Evolutionary conservation across 2,329 filamentous ascomycete genomes (phyloP), one percentile per base, ranked within the genome.

Genomic region (Phoma sp.): DNA sequence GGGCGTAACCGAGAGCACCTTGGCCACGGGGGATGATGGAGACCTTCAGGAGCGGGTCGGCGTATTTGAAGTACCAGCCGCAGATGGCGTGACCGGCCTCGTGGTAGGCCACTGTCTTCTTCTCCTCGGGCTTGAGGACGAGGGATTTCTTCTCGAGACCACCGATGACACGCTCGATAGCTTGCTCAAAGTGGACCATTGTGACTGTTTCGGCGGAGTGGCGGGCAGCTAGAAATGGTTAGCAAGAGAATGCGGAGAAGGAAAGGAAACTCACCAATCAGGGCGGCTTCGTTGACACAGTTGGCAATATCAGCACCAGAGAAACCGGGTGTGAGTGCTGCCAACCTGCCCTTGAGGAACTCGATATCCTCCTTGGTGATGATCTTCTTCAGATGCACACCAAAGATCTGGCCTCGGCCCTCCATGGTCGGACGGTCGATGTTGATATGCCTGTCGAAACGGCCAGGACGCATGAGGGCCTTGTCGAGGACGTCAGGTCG

Each of bases 11-110:
- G 14, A 99, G 83, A 21, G 93, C 92, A 29, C 92, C 95, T 75
- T 95, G 90, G 51, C 93, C 95, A 71, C 95, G 92, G 15, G 95
- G 95, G 67, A 99, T 98, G 77, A 99, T 99, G 53, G 93, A 97
- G 37, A 99, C 95, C 80, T 99, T 99, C 55, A 99, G 88, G 4
- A 99, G 86, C 15, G 95, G 95, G 70, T 99, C 95, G n/a, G 95
- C 95, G 74, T 90, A 92, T 77, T 91, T 87, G 80, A 99, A 91
- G 82, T 89, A 99, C 95, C 95, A 99, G 53, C 95, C 95, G 75
- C 95, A 99, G 74, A 99, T 96, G 61, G 95, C 95, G 76, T 99
- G 95, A 53, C 95, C 95, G 28, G 95, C 95, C 80, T 99, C 95
- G 78, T 99, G 95, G 77, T 99, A 99, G 5, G 95, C 95, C 36